Base-by-base conservation (phyloP, 2,329 filamentous ascomycete species). In the Juglanconis oblonga region DNA sequence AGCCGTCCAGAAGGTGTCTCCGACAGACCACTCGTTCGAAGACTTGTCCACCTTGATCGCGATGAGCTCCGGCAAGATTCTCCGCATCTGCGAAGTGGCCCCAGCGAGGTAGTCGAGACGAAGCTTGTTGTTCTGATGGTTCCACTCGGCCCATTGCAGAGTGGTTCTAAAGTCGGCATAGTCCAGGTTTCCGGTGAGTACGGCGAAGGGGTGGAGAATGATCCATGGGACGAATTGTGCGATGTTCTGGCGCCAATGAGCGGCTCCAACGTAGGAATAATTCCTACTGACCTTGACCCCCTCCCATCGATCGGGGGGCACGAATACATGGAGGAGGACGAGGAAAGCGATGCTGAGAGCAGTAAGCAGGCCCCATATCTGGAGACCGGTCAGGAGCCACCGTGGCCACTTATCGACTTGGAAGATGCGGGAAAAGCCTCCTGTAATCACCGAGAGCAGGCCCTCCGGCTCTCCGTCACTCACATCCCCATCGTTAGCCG, bases 1-100 rank as follows among this genome's bases (percentile, higher is more conserved):
- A 0, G 87, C 88, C 58, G 84, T 77, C 82, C 85, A 92, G 62
- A 92, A 89, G 3, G 85, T 80, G 31, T 83, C 77, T 0, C 82
- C 74, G 14, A 91, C 81, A 32, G 51, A 17, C 61, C 61, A 62
- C n/a, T 60, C 52, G 36, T 52, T 40, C 4, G 50, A 45, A 10
- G 14, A 71, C 38, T 75, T 71, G 59, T 81, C 75, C 7, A 79
- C 76, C 13, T 80, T 77, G 64, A 89, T 79, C 61, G 83, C 80
- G 4, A 91, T 74, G 9, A 81, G 66, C 11, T 80, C 76, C 0
- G 88, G 88, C 3, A 91, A 71, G 4, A 81, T 72, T 14, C 36
- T 61, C 40, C 57, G 64, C 55, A 61, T 56, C 44, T 59, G 44
- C 7, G 17, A 13, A 5, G 53, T 44, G 32, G 61, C 57, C 7